Percentiles rank a stretch among this genome's conserved stretches.
Conservation (phyloP, 129 eudicot genomes). For the Arctium minus region DNA sequence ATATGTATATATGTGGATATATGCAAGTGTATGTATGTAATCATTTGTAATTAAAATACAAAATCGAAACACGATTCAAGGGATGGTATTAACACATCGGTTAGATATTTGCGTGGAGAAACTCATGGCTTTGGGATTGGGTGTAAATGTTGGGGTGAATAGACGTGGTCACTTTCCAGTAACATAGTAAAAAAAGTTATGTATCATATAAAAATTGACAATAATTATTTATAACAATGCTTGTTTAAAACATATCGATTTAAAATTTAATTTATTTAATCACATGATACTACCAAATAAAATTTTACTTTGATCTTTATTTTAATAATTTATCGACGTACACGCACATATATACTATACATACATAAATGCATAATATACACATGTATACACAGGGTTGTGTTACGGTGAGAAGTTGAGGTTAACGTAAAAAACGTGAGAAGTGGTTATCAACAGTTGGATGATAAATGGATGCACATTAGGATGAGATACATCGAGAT, state of each 20-base stretch:
- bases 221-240: neutral
- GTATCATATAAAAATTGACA: neutral
- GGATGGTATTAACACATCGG: neutral
- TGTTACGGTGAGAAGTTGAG: no score
- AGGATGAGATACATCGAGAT: no score
- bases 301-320: neutral
- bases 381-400: no score
- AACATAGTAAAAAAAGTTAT: neutral
- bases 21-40: neutral
- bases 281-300: neutral
- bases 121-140: constrained; percentile 13
- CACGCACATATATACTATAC: no score
- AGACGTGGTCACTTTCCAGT: neutral
- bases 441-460: no score
- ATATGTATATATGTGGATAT: no score
- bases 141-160: neutral
- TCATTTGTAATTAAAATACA: neutral
- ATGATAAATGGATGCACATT: no score
- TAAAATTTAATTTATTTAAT: neutral
- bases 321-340: no score
- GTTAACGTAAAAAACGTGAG: no score
- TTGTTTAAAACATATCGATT: neutral
- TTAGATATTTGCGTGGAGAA: constrained; percentile 1
- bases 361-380: no score
- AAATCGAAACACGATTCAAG: neutral